phyloP scores from a whole-genome alignment of 2,329 filamentous ascomycete species.

The Ilyonectria sp. region DNA sequence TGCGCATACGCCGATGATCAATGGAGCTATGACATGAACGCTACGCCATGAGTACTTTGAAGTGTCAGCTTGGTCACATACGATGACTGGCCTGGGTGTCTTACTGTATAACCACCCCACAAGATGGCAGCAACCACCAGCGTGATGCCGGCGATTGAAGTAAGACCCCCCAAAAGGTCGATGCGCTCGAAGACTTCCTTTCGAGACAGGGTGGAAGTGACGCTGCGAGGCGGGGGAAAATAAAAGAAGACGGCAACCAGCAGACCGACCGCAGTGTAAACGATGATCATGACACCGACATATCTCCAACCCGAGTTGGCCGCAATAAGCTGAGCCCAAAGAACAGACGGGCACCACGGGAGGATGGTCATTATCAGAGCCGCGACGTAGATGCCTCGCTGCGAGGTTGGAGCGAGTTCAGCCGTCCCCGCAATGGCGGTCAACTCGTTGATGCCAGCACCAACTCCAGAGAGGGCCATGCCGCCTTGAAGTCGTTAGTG shows the following conservation, averaged over 20 bases:
- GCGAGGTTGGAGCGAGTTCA: not conserved
- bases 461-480: not conserved
- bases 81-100: not conserved
- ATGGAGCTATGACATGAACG: not conserved
- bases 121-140: not conserved
- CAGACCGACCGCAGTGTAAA: not conserved
- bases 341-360: not conserved
- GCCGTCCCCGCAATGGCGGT: not conserved
- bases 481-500: not conserved
- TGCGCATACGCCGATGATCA: not conserved
- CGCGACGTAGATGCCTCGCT: not conserved
- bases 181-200: not conserved
- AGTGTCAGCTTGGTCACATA: not conserved
- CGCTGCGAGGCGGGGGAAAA: not conserved
- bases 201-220: not conserved
- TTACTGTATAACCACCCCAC: not conserved
- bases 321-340: not conserved
- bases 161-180: not conserved
- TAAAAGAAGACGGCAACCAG: not conserved
- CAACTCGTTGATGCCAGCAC: not conserved
- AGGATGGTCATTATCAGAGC: not conserved
- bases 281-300: not conserved
- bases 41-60: not conserved
- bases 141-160: not conserved
- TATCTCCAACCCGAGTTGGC: not conserved